Evolutionary conservation across 768 basidiomycete genomes (phyloP).

Genomic region (Lactarius hengduanensis): DNA sequence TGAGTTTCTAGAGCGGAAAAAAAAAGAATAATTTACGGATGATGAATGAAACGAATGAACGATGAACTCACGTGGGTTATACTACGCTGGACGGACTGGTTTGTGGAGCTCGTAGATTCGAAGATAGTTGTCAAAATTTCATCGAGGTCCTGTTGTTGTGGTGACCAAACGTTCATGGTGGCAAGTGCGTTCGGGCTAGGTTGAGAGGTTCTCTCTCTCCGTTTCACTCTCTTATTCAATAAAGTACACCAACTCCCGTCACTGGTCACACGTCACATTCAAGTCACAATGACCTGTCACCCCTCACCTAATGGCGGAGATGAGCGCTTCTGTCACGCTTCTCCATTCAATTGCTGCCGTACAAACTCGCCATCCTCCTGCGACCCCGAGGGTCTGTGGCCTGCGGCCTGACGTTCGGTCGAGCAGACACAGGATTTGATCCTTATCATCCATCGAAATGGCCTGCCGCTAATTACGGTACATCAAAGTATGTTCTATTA

Average conservation of each 20-base stretch:
- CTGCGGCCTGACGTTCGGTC: neutral
- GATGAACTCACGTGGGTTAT: conserved; percentile 71
- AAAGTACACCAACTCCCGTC: conserved; percentile 24
- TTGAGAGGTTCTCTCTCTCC: conserved; percentile 25
- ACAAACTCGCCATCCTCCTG: neutral
- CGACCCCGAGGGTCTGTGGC: neutral
- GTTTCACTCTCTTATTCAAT: conserved; percentile 22
- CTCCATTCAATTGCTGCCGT: conserved; percentile 13
- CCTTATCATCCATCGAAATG: conserved; percentile 13
- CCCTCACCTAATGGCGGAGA: conserved; percentile 3
- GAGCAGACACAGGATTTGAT: conserved; percentile 5
- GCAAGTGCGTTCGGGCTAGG: conserved; percentile 25
- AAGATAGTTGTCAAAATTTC: conserved; percentile 91
- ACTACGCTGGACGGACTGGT: conserved; percentile 63
- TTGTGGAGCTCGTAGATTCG: conserved; percentile 81
- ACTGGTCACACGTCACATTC: conserved; percentile 18
- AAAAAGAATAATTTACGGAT: conserved; percentile 29
- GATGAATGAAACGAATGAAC: conserved; percentile 29
- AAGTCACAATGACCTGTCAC: conserved; percentile 12
- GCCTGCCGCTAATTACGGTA: conserved; percentile 4
- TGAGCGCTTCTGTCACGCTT: conserved; percentile 15
- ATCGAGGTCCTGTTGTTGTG: conserved; percentile 80
- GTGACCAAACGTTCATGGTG: conserved; percentile 68
- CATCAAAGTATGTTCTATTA: conserved; percentile 16
- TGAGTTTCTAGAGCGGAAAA: conserved; percentile 64